Evolutionary conservation across 106 monocot species (phyloP).

Genomic region (Dendrobium chrysotoxum): DNA sequence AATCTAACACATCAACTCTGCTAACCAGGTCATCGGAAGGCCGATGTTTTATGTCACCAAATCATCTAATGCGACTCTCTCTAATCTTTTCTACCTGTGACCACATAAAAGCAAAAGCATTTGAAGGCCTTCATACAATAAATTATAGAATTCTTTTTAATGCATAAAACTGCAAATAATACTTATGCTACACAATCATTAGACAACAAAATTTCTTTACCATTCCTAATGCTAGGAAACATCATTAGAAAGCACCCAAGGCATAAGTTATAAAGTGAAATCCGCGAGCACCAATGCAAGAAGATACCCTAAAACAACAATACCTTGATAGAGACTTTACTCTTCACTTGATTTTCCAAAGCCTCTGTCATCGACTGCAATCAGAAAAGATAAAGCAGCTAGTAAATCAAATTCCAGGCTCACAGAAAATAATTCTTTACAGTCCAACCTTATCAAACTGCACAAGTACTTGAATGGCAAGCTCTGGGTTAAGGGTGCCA

Average conservation of each 20-base stretch:
- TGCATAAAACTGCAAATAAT: not conserved
- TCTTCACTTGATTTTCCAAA: constrained; percentile 86
- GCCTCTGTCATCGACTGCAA: constrained; percentile 89
- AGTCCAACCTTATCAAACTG: constrained; percentile 67
- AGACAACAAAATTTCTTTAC: not conserved
- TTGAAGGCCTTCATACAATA: not conserved
- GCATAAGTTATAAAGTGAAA: not conserved
- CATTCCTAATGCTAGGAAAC: not conserved
- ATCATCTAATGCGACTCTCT: no score
- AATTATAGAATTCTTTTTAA: not conserved
- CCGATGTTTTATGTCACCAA: no score
- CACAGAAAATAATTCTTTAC: not conserved
- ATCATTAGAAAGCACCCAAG: not conserved
- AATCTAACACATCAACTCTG: no score
- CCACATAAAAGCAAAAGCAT: not conserved
- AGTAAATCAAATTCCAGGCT: not conserved
- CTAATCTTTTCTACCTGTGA: no score
- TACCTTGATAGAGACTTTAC: constrained; percentile 93
- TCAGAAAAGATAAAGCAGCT: not conserved
- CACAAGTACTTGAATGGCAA: constrained; percentile 76
- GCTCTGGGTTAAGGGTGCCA: constrained; percentile 60
- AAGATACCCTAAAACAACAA: not conserved
- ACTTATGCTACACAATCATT: not conserved
- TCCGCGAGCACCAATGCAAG: not conserved
- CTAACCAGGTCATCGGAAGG: no score